Conservation (phyloP, 805 yeast genomes). For the Brettanomyces anomalus region DNA sequence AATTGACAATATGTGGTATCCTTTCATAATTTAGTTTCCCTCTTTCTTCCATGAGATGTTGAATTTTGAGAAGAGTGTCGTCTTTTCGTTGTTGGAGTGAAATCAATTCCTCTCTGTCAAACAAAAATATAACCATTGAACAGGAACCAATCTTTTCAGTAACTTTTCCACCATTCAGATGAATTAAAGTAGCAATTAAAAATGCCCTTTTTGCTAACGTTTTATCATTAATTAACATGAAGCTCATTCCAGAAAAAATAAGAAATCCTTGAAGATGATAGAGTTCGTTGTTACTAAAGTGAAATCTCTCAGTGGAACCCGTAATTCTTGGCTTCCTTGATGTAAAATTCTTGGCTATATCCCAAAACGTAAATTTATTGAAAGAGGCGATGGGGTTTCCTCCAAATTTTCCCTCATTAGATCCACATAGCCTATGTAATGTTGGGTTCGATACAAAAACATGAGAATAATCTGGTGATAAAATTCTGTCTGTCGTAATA, state of each 20-base stretch:
- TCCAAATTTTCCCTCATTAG: constrained; percentile 29
- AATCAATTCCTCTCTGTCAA: constrained; percentile 5
- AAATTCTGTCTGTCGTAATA: constrained; percentile 28
- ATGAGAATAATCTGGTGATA: constrained; percentile 56
- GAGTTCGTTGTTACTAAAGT: too few relatives aligned
- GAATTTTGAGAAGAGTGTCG: background rate
- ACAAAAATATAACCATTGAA: constrained; percentile 29
- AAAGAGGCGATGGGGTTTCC: constrained; percentile 44
- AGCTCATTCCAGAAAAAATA: constrained; percentile 1
- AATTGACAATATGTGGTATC: constrained; percentile 3
- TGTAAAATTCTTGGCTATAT: background rate
- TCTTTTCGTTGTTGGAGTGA: background rate
- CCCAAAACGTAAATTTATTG: constrained; percentile 15
- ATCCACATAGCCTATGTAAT: constrained; percentile 35
- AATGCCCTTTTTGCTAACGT: background rate
- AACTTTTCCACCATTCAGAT: constrained; percentile 32
- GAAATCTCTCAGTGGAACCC: too few relatives aligned
- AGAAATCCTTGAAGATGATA: background rate
- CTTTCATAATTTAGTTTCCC: background rate
- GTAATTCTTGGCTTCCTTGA: too few relatives aligned
- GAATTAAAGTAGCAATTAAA: constrained; percentile 4
- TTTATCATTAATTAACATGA: constrained; percentile 2
- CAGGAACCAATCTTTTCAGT: constrained; percentile 22
- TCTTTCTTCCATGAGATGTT: constrained; percentile 2
- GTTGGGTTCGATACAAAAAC: constrained; percentile 29